Conservation (phyloP, 2,329 filamentous ascomycete species). For the Clonostachys sp. region DNA sequence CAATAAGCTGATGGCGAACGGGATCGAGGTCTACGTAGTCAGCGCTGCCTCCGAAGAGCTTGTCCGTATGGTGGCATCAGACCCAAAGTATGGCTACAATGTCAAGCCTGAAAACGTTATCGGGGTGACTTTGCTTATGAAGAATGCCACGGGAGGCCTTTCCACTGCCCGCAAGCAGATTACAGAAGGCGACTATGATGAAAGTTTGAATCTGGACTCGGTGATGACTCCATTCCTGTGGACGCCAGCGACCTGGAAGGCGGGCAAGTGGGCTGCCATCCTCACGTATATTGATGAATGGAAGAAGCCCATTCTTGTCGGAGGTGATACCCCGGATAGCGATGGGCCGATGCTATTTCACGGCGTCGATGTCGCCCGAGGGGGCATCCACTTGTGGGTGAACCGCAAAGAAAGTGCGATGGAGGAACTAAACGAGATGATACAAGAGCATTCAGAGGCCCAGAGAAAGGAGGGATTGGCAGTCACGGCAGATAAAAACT, state of each 20-base stretch:
- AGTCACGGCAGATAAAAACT: conserved; percentile 38
- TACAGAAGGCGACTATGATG: conserved; percentile 23
- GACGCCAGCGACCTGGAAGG: conserved; percentile 36
- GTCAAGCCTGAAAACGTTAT: conserved; percentile 36
- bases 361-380: conserved; percentile 32
- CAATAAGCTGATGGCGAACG: conserved; percentile 33
- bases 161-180: conserved; percentile 32
- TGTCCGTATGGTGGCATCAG: conserved; percentile 38
- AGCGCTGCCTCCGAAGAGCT: conserved; percentile 36
- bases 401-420: conserved; percentile 27
- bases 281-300: conserved; percentile 34
- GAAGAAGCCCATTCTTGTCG: conserved; percentile 34
- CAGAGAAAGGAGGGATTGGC: conserved; percentile 25
- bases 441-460: conserved; percentile 19
- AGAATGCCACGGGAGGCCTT: conserved; percentile 13
- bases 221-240: conserved; percentile 33
- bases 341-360: conserved; percentile 39
- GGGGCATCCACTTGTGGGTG: conserved; percentile 35
- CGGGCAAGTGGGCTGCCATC: conserved; percentile 37
- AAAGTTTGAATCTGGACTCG: conserved; percentile 28
- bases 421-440: conserved; percentile 28
- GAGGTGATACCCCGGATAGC: conserved; percentile 34
- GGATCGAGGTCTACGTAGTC: conserved; percentile 36
- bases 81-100: conserved; percentile 39
- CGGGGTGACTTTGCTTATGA: conserved; percentile 31